These are phyloP conservation scores for Cyanidioschyzon merolae DNA, from an alignment of 23 red algal species.

Conservation along the genomic window DNA sequence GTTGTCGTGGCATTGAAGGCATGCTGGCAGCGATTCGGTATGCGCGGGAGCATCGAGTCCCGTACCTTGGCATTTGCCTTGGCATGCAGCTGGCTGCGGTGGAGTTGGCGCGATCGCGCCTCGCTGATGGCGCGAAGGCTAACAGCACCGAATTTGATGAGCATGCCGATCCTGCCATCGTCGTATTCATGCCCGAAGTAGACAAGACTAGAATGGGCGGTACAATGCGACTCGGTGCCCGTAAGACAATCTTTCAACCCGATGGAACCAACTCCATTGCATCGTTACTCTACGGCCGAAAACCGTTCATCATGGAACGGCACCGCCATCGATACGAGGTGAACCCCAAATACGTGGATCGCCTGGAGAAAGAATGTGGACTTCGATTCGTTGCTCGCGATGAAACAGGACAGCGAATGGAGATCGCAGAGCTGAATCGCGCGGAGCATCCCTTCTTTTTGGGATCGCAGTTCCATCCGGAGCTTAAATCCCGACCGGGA, in stretches of 20 bases:
- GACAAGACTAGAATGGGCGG: conserved; percentile 76
- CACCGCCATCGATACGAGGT: conserved; percentile 96
- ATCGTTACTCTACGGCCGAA: conserved; percentile 45
- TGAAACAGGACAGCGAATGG: conserved; percentile 71
- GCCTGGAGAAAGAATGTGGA: conserved; percentile 42
- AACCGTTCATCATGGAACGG: conserved; percentile 52
- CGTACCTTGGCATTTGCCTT: conserved; percentile 91
- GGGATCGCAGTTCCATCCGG: conserved; percentile 92
- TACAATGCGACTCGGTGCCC: conserved; percentile 86
- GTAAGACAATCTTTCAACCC: conserved; percentile 46
- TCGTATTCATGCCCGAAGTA: conserved; percentile 94
- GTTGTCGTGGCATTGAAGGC: conserved; percentile 76
- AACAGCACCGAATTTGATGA: conserved; percentile 56
- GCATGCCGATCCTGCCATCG: conserved; percentile 26
- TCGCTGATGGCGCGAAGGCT: conserved; percentile 12
- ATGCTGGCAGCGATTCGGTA: conserved; percentile 59
- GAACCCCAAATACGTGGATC: conserved; percentile 53
- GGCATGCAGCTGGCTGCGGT: conserved; percentile 95
- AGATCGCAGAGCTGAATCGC: conserved; percentile 52
- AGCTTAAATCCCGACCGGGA: conserved; percentile 76
- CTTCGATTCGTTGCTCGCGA: conserved; percentile 77
- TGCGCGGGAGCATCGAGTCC: conserved; percentile 45
- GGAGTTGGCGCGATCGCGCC: conserved; percentile 38
- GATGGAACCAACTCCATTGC: conserved; percentile 26
- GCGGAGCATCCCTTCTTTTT: conserved; percentile 73